Evolutionary conservation across 441 rosid genomes (phyloP).

Genomic region (Euphorbia corollata): DNA sequence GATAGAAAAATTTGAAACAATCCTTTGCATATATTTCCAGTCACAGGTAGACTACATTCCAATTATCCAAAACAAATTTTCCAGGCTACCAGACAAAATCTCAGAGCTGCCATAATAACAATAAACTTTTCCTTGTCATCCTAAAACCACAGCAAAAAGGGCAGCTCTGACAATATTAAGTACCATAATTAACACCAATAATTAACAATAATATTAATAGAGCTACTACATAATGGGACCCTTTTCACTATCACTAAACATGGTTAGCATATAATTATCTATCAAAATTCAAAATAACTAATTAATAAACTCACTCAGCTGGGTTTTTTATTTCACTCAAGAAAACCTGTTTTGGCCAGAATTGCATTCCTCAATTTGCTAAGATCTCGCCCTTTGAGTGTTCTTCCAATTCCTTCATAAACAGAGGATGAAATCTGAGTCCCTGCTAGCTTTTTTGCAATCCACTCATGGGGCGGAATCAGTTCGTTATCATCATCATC

Average conservation of each 20-base stretch:
- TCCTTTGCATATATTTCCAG: slow-evolving; percentile 14
- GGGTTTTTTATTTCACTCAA: slow-evolving; percentile 41
- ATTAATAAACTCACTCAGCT: neutral
- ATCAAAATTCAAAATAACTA: slow-evolving; percentile 11
- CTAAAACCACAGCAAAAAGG: slow-evolving; percentile 24
- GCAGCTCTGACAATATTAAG: slow-evolving; percentile 30
- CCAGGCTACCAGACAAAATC: slow-evolving; percentile 32
- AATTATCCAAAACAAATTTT: slow-evolving; percentile 27
- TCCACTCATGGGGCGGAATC: slow-evolving; percentile 96
- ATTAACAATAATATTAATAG: slow-evolving; percentile 1
- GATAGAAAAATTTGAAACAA: slow-evolving; percentile 1
- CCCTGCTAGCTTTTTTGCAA: slow-evolving; percentile 74
- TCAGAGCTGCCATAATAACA: slow-evolving; percentile 22
- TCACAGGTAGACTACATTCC: slow-evolving; percentile 15
- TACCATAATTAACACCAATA: slow-evolving; percentile 6
- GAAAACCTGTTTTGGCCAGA: slow-evolving; percentile 83
- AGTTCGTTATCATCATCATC: slow-evolving; percentile 40
- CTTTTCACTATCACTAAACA: neutral
- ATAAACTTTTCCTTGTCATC: neutral
- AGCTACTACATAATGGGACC: slow-evolving; percentile 29
- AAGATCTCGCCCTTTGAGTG: slow-evolving; percentile 94
- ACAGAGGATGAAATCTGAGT: slow-evolving; percentile 83
- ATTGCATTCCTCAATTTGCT: slow-evolving; percentile 87
- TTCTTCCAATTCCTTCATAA: slow-evolving; percentile 90
- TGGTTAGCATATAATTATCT: neutral